Base-by-base conservation (phyloP, 352 stramenopile genomes). In the Pythium guiyangense region DNA sequence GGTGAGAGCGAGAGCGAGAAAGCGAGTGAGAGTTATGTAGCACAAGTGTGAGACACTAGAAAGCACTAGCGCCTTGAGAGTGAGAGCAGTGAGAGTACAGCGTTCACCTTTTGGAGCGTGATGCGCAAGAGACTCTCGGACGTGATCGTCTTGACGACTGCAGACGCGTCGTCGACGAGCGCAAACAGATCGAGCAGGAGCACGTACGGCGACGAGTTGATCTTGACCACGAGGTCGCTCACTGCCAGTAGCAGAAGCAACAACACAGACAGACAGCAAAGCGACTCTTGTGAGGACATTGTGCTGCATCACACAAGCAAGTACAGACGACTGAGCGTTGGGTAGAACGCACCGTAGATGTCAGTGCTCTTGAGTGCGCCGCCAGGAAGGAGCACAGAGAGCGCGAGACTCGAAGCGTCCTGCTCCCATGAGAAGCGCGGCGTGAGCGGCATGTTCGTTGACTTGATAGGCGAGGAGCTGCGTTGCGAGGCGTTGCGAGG, bases 201-300 rank as follows among this genome's bases (percentile, higher is more conserved):
- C 44, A 94, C 78, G 57, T 94, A 94, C 18, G 77, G 81, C 22
- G 77, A 49, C 9, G 74, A 73, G 57, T 94, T 94, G 43, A 94
- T 62, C 56, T 94, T 94, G n/a, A 94, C 27, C 18, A 92, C 67
- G 27, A 91, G 48, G 55, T 91, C 81, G 59, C 81, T 90, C 29
- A 92, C 81, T 93, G 49, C 4, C 29, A 52, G 25, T 12, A 40
- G 4, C 15, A 45, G 11, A 45, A 2, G 12, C 37, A 18, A 25
- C 5, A 17, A 18, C 18, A n/a, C 12, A 22, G 47, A 20, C 47
- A n/a, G n/a, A 40, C 4, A 12, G 35, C 6, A 39, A 14, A 1
- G n/a, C 17, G 29, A 43, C 18, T 52, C 17, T n/a, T 27, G 29
- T 27, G 29, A 8, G 31, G 12, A 31, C 31, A 12, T 14, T n/a